These are phyloP conservation scores for Aspergillus vadensis DNA, from an alignment of 2,329 filamentous ascomycete genomes.

Conservation along the genomic window DNA sequence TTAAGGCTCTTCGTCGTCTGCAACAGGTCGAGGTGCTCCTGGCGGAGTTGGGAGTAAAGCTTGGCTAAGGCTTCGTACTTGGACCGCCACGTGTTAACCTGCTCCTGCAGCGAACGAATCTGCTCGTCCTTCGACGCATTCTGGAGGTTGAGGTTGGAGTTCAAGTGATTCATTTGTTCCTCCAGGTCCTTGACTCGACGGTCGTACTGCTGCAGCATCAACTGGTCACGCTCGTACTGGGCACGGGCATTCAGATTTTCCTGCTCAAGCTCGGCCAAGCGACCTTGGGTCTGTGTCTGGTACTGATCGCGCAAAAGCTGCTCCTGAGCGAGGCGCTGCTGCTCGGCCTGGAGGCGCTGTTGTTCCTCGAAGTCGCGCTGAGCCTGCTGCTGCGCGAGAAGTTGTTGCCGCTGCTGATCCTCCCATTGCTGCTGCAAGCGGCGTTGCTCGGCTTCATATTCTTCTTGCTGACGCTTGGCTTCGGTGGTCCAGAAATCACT, in stretches of 20 bases:
- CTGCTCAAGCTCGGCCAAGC: slow-evolving; percentile 90
- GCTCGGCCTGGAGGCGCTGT: slow-evolving; percentile 81
- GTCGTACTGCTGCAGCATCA: slow-evolving; percentile 97
- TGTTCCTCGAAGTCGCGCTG: slow-evolving; percentile 97
- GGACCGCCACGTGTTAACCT: slow-evolving; percentile 94
- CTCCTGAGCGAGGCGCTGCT: slow-evolving; percentile 88
- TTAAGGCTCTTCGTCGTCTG: slow-evolving; percentile 97
- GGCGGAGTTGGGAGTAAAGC: slow-evolving; percentile 91
- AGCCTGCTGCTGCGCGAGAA: slow-evolving; percentile 79
- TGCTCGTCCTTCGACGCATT: slow-evolving; percentile 90
- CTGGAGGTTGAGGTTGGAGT: slow-evolving; percentile 81
- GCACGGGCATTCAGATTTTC: slow-evolving; percentile 93
- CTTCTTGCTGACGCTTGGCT: slow-evolving; percentile 84
- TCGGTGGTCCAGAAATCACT: slow-evolving; percentile 98
- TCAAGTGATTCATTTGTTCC: slow-evolving; percentile 78
- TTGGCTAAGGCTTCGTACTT: slow-evolving; percentile 98
- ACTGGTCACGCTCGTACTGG: slow-evolving; percentile 94
- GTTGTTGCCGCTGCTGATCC: slow-evolving; percentile 75
- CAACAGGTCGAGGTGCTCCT: slow-evolving; percentile 90
- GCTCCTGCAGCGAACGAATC: slow-evolving; percentile 87
- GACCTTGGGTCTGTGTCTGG: slow-evolving; percentile 90
- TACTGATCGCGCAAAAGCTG: slow-evolving; percentile 85
- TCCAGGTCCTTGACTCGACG: slow-evolving; percentile 91
- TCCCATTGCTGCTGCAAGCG: slow-evolving; percentile 86
- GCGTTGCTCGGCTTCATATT: slow-evolving; percentile 92